These are phyloP conservation scores for Sphenostylis stenocarpa DNA, from an alignment of 306 rosid species.

Conservation along the genomic window DNA sequence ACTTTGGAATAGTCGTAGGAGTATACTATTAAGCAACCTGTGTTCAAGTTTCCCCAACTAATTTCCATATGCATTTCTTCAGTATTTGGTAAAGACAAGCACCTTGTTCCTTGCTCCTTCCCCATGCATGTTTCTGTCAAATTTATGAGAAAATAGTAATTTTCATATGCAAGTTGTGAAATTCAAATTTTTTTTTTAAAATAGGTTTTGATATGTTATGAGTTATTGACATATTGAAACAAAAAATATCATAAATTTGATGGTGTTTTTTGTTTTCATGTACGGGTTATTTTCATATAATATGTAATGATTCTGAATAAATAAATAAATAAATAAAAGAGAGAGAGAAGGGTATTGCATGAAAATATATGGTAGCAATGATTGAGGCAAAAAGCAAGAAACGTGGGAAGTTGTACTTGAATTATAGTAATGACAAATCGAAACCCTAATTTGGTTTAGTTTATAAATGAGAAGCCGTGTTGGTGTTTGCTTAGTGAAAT, in stretches of 20 bases:
- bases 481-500: constrained; percentile 17
- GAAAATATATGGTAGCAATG: background rate
- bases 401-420: background rate
- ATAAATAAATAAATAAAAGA: too few species aligned
- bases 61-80: constrained; percentile 11
- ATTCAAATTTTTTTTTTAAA: too few species aligned
- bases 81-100: constrained; percentile 34
- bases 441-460: background rate
- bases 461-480: constrained; percentile 24
- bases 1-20: background rate
- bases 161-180: too few species aligned
- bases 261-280: too few species aligned
- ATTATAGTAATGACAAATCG: background rate
- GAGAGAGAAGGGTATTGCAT: too few species aligned
- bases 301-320: too few species aligned
- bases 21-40: constrained; percentile 14
- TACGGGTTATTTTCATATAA: too few species aligned
- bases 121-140: too few species aligned
- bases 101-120: background rate
- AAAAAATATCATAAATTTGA: too few species aligned
- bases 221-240: too few species aligned
- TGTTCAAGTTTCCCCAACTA: constrained; percentile 22
- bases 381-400: constrained; percentile 20
- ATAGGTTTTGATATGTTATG: too few species aligned
- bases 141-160: too few species aligned